These are phyloP conservation scores for Ceratobasidium sp. DNA, from an alignment of 1,284 basidiomycete genomes.

Conservation along the genomic window DNA sequence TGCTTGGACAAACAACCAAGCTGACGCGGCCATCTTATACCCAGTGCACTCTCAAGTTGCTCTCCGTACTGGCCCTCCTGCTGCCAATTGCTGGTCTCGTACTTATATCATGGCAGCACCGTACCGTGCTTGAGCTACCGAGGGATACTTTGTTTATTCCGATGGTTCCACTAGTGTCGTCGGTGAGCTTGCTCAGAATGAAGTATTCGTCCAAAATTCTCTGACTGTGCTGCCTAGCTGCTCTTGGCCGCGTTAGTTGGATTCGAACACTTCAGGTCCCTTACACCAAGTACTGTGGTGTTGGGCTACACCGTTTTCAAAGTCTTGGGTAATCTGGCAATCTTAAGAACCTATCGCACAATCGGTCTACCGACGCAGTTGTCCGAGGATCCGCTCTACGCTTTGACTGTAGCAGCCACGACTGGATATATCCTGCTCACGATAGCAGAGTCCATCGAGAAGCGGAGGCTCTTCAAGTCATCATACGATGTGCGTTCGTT, in stretches of 20 bases:
- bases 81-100: not conserved
- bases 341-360: slow-evolving; percentile 4
- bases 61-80: not conserved
- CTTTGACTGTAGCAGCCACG: not conserved
- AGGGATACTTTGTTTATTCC: no score
- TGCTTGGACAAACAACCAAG: not conserved
- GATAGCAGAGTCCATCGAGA: slow-evolving; percentile 16
- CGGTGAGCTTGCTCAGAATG: not conserved
- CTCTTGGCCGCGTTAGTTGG: not conserved
- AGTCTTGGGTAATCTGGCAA: not conserved
- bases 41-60: not conserved
- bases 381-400: not conserved
- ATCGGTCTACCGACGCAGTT: not conserved
- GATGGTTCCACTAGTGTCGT: not conserved
- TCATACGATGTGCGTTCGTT: slow-evolving; percentile 1
- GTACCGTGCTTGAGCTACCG: not conserved
- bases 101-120: not conserved
- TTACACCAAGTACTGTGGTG: slow-evolving; percentile 1
- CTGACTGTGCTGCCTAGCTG: not conserved
- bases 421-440: not conserved
- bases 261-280: slow-evolving; percentile 20
- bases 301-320: slow-evolving; percentile 22
- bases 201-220: not conserved
- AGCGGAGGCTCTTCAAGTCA: slow-evolving; percentile 20
- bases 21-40: not conserved